Percentiles rank a stretch among this genome's conserved stretches.
Evolutionary conservation across 2,329 filamentous ascomycete genomes (phyloP).

Genomic region (Pseudogymnoascus sp.): DNA sequence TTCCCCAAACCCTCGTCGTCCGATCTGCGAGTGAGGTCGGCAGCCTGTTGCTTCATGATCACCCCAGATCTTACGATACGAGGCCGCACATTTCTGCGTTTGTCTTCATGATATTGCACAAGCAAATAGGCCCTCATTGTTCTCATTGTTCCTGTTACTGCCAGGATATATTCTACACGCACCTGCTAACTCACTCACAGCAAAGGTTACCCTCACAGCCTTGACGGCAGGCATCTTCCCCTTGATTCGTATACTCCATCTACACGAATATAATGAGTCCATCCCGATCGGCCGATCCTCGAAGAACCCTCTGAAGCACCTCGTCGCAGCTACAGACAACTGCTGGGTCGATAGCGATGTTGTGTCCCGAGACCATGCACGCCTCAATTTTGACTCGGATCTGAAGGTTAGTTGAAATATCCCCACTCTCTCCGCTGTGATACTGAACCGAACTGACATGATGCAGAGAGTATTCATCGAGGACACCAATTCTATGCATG

Average conservation of each 20-base stretch:
- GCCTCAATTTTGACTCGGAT: conserved; percentile 40
- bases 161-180: neutral
- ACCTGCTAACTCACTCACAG: neutral
- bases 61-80: neutral
- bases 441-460: conserved; percentile 23
- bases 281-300: conserved; percentile 40
- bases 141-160: neutral
- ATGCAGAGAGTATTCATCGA: conserved; percentile 39
- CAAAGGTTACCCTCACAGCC: conserved; percentile 9
- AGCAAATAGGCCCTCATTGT: neutral
- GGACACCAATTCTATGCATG: conserved; percentile 56
- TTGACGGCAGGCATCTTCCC: conserved; percentile 11
- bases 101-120: neutral
- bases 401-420: conserved; percentile 36
- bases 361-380: conserved; percentile 63
- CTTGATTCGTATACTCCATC: conserved; percentile 1
- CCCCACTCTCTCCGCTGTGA: neutral
- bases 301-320: conserved; percentile 39
- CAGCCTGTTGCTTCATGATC: neutral
- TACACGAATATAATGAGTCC: conserved; percentile 1
- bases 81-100: neutral
- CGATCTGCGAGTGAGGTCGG: neutral
- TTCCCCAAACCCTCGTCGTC: neutral
- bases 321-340: conserved; percentile 44
- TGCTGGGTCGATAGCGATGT: conserved; percentile 65